These are phyloP conservation scores for Rhododendron ferrugineum DNA, from an alignment of 148 eudicot species.

Conservation along the genomic window DNA sequence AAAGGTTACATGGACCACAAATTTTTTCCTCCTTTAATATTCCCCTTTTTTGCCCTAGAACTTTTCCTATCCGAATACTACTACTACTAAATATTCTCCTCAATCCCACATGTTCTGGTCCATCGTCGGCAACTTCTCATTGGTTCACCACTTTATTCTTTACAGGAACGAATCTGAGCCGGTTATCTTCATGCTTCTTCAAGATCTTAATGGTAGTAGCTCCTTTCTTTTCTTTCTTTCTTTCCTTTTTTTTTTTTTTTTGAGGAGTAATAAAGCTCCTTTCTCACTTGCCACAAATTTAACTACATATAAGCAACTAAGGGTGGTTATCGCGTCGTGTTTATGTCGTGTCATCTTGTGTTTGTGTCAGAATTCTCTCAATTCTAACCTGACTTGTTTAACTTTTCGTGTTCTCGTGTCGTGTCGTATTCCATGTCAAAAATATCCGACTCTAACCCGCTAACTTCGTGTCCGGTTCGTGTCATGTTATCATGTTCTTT, in stretches of 20 bases:
- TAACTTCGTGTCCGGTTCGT: no score
- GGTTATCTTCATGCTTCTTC: not conserved
- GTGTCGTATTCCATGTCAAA: no score
- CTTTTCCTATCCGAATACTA: not conserved
- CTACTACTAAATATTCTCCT: not conserved
- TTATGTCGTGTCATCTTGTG: no score
- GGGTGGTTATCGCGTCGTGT: no score
- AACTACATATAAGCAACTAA: no score
- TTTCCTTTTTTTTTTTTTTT: no score
- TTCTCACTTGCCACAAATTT: not conserved
- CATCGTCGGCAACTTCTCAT: conserved; percentile 12
- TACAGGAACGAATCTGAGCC: not conserved
- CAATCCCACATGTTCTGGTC: not conserved
- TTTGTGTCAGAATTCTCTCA: no score
- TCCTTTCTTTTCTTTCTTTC: no score
- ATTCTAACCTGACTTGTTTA: no score
- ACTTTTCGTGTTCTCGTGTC: no score
- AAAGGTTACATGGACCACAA: not conserved
- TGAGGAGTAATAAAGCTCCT: not conserved
- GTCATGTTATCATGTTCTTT: no score
- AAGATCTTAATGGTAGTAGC: not conserved
- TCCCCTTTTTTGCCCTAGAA: not conserved
- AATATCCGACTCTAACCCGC: no score
- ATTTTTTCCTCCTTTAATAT: not conserved
- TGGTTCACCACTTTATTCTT: not conserved